Conservation (phyloP, 148 eudicot species). For the Fallopia convolvulus region DNA sequence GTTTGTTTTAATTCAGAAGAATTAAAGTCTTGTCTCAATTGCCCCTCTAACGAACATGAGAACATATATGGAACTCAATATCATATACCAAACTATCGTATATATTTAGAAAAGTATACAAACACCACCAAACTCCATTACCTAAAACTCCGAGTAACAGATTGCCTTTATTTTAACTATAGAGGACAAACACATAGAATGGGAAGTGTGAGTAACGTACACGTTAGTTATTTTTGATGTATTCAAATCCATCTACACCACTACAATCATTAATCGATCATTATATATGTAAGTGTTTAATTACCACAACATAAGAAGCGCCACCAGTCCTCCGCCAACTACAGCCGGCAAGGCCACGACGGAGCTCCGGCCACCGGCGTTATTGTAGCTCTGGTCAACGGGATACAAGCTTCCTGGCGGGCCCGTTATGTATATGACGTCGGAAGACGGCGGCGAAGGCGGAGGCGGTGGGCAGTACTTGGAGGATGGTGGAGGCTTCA, state of each 20-base stretch:
- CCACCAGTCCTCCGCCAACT: background rate
- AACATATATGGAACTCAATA: too few relatives aligned
- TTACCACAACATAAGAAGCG: background rate
- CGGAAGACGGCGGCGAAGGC: background rate
- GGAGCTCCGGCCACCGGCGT: constrained; percentile 3
- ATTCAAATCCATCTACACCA: background rate
- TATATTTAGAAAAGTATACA: too few relatives aligned
- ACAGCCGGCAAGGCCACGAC: constrained; percentile 10
- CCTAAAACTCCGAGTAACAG: too few relatives aligned
- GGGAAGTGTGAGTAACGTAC: background rate
- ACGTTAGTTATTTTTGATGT: background rate
- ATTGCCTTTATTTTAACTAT: too few relatives aligned
- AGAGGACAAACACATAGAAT: too few relatives aligned
- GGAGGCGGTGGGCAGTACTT: constrained; percentile 15
- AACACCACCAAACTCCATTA: too few relatives aligned
- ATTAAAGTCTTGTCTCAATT: too few relatives aligned
- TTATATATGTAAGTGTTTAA: background rate
- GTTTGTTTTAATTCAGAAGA: too few relatives aligned
- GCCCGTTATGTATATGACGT: constrained; percentile 27
- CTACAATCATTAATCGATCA: too few relatives aligned
- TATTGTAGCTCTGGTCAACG: constrained; percentile 14
- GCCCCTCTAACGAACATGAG: too few relatives aligned
- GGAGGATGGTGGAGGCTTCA: constrained; percentile 14
- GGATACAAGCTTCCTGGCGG: constrained; percentile 52
- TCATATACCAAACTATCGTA: too few relatives aligned